A percentile compares a stretch with the other conserved stretches of the same genome.
phyloP scores from a whole-genome alignment of 75 land plant species.

The Pinus albicaulis region DNA sequence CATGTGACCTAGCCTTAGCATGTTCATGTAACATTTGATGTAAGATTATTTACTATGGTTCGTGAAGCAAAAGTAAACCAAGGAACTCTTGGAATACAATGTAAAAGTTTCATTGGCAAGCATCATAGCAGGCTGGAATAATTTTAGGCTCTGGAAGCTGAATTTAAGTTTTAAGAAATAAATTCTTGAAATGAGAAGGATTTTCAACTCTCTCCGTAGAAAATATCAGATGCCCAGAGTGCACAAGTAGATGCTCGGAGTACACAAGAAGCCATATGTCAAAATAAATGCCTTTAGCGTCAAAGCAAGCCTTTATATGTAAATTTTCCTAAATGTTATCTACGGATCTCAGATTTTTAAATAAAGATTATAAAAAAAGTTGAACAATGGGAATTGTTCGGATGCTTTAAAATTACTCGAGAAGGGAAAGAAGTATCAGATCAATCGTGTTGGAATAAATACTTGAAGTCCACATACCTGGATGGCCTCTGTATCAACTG shows the following conservation, averaged over 20 bases:
- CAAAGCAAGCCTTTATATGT: slow-evolving; percentile 1
- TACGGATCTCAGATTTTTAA: background rate
- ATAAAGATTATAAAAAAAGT: background rate
- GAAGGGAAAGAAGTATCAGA: background rate
- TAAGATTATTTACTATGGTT: no score
- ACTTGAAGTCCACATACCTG: slow-evolving; percentile 49
- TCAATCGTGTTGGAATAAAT: background rate
- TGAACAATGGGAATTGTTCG: background rate
- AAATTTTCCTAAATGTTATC: background rate
- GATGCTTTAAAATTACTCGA: background rate
- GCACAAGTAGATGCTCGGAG: background rate
- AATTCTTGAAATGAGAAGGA: background rate
- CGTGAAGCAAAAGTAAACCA: background rate
- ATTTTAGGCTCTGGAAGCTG: no score
- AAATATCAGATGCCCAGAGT: background rate
- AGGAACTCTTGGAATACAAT: background rate
- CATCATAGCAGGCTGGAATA: background rate
- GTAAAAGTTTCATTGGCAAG: background rate
- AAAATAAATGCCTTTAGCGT: background rate
- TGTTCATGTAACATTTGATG: no score
- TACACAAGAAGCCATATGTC: background rate
- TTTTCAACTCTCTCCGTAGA: background rate
- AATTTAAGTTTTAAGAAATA: background rate
- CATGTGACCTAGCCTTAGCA: no score
- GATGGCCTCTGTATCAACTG: slow-evolving; percentile 83